Evolutionary conservation across 108 stramenopile genomes (phyloP), one percentile per base, ranked within the genome.

Genomic region (Epithemia pelagica): DNA sequence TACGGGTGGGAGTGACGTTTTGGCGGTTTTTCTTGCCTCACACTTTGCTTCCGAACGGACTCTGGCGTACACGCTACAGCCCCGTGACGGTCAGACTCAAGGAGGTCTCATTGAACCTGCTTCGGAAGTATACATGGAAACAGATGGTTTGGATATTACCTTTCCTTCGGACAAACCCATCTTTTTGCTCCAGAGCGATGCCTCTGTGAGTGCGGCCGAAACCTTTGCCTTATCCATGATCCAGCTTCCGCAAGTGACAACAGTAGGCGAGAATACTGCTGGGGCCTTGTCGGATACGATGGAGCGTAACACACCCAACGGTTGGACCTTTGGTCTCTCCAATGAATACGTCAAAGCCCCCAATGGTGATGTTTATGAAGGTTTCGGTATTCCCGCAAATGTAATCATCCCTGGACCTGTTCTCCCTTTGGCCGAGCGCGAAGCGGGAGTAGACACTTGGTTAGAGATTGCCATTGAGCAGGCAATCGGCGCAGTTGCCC

Each of bases 161-260:
- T n/a, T n/a, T 10, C 10, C 10, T 52, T 54, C 28, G 15, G 26
- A 18, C 19, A 15, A n/a, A 58, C 28, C 28, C 21, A 29, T 65
- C 1, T 2, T 57, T 55, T 53, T 65, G 52, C 22, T 65, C 10
- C 0, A 23, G 1, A 65, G 65, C 10, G 65, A 29, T 1, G 26
- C 52, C 18, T 54, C 65, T 5, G 52, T 65, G 18, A 65, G 65
- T 54, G 65, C 65, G 18, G 65, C 53, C 2, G 65, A 65, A 65
- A 54, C 30, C 53, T 65, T 65, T 54, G 27, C 52, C 1, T 20
- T 65, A 15, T 51, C 65, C 24, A 65, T 65, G 65, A 24, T 19
- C 18, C 28, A 54, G 20, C 53, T 65, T 15, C 54, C 54, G 0
- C 1, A 22, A 0, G 65, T 65, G 31, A 65, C 65, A n/a, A 1